Conservation (phyloP, 345 rosid species). For the Erodium maritimum region DNA sequence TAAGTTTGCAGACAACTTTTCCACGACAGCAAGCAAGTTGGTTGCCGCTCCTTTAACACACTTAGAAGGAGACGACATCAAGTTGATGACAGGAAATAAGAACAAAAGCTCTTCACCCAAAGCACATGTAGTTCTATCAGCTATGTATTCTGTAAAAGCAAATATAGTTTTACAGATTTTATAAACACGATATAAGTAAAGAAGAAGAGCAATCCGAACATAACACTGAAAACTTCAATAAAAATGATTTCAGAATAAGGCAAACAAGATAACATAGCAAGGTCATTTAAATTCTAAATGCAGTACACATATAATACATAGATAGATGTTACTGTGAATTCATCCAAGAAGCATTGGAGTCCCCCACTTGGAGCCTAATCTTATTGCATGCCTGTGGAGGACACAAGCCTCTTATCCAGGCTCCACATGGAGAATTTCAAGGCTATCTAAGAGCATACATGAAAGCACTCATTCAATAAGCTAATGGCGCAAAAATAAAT, state of each 20-base stretch:
- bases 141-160: conserved; percentile 29
- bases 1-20: conserved; percentile 40
- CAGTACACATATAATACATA: too few relatives aligned
- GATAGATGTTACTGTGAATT: background rate
- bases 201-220: background rate
- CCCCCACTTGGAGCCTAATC: too few relatives aligned
- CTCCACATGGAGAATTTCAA: too few relatives aligned
- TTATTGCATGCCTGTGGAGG: too few relatives aligned
- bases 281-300: background rate
- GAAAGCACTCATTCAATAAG: too few relatives aligned
- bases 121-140: conserved; percentile 19
- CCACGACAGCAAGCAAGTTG: conserved; percentile 58
- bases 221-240: background rate
- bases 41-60: conserved; percentile 59
- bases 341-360: background rate
- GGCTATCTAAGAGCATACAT: too few relatives aligned
- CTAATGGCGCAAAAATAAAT: too few relatives aligned
- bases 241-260: background rate
- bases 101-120: conserved; percentile 56
- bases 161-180: conserved; percentile 2
- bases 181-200: background rate
- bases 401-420: too few relatives aligned
- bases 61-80: conserved; percentile 76
- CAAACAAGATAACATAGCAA: background rate
- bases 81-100: conserved; percentile 54